Evolutionary conservation across 495 filamentous ascomycete genomes (phyloP).

Genomic region (Penicillium subrubescens): DNA sequence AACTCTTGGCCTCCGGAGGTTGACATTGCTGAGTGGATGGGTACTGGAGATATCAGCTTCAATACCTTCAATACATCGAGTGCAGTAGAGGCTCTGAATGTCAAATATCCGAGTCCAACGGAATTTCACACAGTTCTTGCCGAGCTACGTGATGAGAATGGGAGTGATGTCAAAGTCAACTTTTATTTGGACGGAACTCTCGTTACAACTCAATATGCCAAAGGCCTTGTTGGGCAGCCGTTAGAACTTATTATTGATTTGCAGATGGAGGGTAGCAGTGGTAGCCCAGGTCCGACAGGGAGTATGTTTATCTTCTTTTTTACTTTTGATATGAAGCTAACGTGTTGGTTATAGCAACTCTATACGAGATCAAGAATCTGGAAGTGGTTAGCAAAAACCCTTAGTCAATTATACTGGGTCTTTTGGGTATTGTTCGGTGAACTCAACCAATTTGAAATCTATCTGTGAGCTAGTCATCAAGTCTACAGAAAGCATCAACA

Average conservation of each 20-base stretch:
- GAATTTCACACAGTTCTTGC: conserved; percentile 53
- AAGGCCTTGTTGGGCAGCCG: conserved; percentile 48
- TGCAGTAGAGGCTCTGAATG: conserved; percentile 47
- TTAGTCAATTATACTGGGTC: not conserved
- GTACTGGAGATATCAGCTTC: conserved; percentile 60
- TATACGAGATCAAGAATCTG: not conserved
- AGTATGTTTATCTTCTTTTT: conserved; percentile 19
- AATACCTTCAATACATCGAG: conserved; percentile 62
- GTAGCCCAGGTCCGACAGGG: conserved; percentile 26
- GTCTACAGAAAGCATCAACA: not conserved
- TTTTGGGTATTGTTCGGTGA: not conserved
- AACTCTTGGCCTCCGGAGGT: conserved; percentile 62
- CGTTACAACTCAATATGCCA: conserved; percentile 54
- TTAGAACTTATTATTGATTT: conserved; percentile 37
- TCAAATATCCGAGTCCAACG: conserved; percentile 47
- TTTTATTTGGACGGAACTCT: conserved; percentile 57
- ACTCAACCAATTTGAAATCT: not conserved
- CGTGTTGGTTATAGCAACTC: not conserved
- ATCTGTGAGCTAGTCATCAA: not conserved
- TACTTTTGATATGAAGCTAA: not conserved
- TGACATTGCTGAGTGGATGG: conserved; percentile 66
- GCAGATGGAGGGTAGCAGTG: conserved; percentile 36
- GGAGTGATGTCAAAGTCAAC: conserved; percentile 51
- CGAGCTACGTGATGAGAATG: conserved; percentile 55
- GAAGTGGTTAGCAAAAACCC: not conserved